Percentiles rank a stretch among this genome's conserved stretches.
Evolutionary conservation across 768 basidiomycete genomes (phyloP).

Genomic region (Boletus insuetus): DNA sequence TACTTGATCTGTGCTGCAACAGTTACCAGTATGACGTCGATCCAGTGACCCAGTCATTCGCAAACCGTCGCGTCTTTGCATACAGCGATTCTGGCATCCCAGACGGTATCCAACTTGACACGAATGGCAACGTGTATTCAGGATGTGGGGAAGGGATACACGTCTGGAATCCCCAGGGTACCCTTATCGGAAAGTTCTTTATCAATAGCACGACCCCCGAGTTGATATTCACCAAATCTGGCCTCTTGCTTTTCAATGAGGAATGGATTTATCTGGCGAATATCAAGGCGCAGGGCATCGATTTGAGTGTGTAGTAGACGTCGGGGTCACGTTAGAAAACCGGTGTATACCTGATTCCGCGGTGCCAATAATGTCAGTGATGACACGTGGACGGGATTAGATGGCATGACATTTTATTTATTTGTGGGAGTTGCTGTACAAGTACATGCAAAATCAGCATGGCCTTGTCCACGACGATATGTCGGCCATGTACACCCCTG

Average conservation of each 20-base stretch:
- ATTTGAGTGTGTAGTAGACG: too few relatives aligned
- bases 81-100: slow-evolving; percentile 63
- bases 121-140: slow-evolving; percentile 12
- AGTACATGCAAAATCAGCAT: not conserved
- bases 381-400: too few relatives aligned
- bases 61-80: slow-evolving; percentile 64
- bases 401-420: too few relatives aligned
- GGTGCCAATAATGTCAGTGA: too few relatives aligned
- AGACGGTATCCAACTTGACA: slow-evolving; percentile 67
- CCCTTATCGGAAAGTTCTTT: too few relatives aligned
- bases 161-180: slow-evolving; percentile 43
- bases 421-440: too few relatives aligned
- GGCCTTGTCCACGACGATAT: not conserved
- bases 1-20: not conserved
- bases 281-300: too few relatives aligned
- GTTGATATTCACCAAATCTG: too few relatives aligned
- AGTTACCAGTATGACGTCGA: slow-evolving; percentile 73
- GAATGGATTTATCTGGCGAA: too few relatives aligned
- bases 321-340: too few relatives aligned
- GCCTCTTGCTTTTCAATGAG: too few relatives aligned
- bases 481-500: slow-evolving; percentile 15
- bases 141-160: slow-evolving; percentile 41
- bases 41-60: slow-evolving; percentile 47
- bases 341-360: too few relatives aligned
- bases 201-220: slow-evolving; percentile 29